phyloP scores from a whole-genome alignment of 306 rosid species.

The Prunus mume region DNA sequence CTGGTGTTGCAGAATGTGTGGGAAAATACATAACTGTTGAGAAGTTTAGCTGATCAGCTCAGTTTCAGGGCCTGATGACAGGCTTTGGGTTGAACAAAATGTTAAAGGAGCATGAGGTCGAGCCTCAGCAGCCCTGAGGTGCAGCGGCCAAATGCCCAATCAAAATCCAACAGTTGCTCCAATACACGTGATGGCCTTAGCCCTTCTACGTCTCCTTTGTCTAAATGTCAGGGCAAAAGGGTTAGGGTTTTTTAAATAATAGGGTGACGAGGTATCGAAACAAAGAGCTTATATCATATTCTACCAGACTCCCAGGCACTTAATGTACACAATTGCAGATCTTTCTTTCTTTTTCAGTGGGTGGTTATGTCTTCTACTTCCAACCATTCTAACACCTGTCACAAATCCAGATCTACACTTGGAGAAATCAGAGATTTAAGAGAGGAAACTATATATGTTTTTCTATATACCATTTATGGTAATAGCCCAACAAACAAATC shows the following conservation, averaged over 20 bases:
- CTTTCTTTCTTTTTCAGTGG: too few species aligned
- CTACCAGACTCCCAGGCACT: background rate
- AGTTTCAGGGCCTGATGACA: background rate
- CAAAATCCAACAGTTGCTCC: background rate
- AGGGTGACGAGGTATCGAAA: background rate
- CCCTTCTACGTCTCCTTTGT: background rate
- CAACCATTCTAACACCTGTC: background rate
- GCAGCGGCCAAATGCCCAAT: background rate
- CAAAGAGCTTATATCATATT: background rate
- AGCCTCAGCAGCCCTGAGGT: conserved; percentile 1
- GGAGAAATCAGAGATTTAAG: background rate
- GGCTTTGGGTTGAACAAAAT: background rate
- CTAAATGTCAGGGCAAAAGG: background rate
- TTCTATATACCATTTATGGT: too few species aligned
- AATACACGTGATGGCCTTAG: conserved; percentile 6
- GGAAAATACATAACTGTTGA: background rate
- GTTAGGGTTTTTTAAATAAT: background rate
- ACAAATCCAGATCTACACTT: background rate
- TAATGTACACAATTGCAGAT: background rate
- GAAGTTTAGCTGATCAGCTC: background rate
- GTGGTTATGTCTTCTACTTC: too few species aligned
- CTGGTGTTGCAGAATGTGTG: background rate
- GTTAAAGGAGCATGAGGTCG: background rate
- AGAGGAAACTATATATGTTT: too few species aligned
- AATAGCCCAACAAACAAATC: too few species aligned